Base-by-base conservation (phyloP, 75 land plant genomes). In the Cryptomeria japonica region DNA sequence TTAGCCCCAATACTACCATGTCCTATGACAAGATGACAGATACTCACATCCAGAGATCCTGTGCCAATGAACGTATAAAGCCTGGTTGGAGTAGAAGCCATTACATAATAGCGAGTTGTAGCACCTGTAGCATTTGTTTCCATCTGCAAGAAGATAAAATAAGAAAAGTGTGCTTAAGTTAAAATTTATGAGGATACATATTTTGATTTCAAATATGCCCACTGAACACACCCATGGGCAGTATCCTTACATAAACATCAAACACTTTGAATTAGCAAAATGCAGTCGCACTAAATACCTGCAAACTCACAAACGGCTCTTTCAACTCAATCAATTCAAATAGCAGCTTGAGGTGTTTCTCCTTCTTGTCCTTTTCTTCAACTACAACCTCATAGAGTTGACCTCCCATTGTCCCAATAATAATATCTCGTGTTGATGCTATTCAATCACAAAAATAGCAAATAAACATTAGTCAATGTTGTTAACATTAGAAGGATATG, bases 291-390 rank as follows among this genome's bases (percentile, higher is more conserved):
- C 16, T 51, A 32, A 39, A 76, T 85, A 98, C 99, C 96, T 98
- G 99, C 88, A 98, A 89, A 83, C 94, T 99, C 90, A 90, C 93
- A 84, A 98, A 91, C 37, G 97, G 93, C 91, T 98, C 99, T 19
- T 93, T 93, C 86, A 95, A 93, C 85, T 98, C 99, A 19, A 88
- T 90, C 46, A 98, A 88, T 86, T 97, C 96, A 90, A 90, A 98
- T 2, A 98, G 87, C 70, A 89, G 80, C 87, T 96, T 98, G 31
- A 96, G 88, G 87, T 95, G 93, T 86, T 97, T 98, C 91, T 97
- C 99, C 91, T 87, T 98, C 76, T 97, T 98, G 80, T 98, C 99
- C 89, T 94, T 97, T 89, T 98, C 99, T 86, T 98, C 99, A 32
- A 97, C 93, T 76, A 93, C 88, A 75, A 94, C 89, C 89, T 97